These are phyloP conservation scores for Psilocybe azurescens DNA, from an alignment of 768 basidiomycete species.

Conservation along the genomic window DNA sequence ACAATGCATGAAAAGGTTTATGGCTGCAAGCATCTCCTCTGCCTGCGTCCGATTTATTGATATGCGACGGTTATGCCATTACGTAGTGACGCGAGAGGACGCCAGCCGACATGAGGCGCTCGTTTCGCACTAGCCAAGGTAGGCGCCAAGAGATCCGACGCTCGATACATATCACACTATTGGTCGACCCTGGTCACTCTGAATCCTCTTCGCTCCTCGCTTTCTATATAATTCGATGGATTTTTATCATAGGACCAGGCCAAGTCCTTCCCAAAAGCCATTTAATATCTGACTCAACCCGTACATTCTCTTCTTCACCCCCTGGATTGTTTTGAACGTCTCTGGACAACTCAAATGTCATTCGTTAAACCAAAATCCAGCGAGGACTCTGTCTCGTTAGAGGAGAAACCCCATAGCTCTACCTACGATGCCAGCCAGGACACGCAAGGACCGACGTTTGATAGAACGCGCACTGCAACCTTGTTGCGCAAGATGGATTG, in stretches of 20 bases:
- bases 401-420: constrained; percentile 16
- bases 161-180: neutral
- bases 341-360: constrained; percentile 22
- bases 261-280: constrained; percentile 8
- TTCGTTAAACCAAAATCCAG: constrained; percentile 22
- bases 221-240: constrained; percentile 9
- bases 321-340: neutral
- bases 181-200: constrained; percentile 6
- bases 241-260: constrained; percentile 18
- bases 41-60: too few relatives aligned
- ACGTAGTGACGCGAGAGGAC: too few relatives aligned
- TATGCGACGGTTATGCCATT: too few relatives aligned
- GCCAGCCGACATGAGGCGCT: constrained; percentile 2
- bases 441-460: constrained; percentile 21
- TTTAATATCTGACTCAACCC: constrained; percentile 3
- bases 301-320: neutral
- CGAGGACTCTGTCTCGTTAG: constrained; percentile 16
- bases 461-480: constrained; percentile 9
- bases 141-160: constrained; percentile 16
- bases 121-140: constrained; percentile 3
- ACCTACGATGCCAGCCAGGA: constrained; percentile 6
- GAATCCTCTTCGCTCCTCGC: constrained; percentile 2
- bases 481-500: constrained; percentile 37
- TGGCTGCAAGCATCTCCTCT: too few relatives aligned
- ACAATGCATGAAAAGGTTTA: too few relatives aligned